These are phyloP conservation scores for Zygnema circumcarinatum DNA, from an alignment of 139 green algal genomes.

Conservation along the genomic window DNA sequence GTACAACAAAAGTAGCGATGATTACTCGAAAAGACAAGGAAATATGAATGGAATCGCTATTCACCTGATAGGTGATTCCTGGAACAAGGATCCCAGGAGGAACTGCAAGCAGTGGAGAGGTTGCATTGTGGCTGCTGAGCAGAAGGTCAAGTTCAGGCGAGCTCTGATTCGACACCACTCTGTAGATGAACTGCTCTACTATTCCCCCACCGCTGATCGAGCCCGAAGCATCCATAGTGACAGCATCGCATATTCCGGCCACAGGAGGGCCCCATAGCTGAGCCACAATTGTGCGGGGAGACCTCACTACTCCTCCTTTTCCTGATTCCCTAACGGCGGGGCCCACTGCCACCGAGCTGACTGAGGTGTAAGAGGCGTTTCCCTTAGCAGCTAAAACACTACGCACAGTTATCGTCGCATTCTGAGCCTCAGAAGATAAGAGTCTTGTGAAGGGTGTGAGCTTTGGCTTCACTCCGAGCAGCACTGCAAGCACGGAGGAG, in stretches of 20 bases:
- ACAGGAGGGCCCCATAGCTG: not conserved
- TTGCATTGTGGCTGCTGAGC: not conserved
- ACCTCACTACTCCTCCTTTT: not conserved
- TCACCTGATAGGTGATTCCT: slow-evolving; percentile 11
- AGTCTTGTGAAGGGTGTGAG: not conserved
- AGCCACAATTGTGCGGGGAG: not conserved
- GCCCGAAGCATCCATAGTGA: slow-evolving; percentile 22
- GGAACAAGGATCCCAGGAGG: not conserved
- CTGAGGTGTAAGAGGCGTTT: not conserved
- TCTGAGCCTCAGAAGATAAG: not conserved
- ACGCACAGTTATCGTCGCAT: not conserved
- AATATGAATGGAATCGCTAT: not conserved
- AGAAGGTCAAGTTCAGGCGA: not conserved
- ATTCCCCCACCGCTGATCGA: not conserved
- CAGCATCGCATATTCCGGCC: slow-evolving; percentile 20
- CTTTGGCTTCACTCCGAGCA: not conserved
- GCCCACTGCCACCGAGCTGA: slow-evolving; percentile 3
- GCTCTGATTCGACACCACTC: not conserved
- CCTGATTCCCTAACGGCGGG: slow-evolving; percentile 7
- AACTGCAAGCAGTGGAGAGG: not conserved
- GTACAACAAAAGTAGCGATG: not conserved
- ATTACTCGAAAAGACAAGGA: not conserved
- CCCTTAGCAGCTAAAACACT: not conserved
- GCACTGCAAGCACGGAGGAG: not conserved
- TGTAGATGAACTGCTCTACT: not conserved